These are phyloP conservation scores for Solioccasus polychromus DNA, from an alignment of 768 basidiomycete species.

Conservation along the genomic window DNA sequence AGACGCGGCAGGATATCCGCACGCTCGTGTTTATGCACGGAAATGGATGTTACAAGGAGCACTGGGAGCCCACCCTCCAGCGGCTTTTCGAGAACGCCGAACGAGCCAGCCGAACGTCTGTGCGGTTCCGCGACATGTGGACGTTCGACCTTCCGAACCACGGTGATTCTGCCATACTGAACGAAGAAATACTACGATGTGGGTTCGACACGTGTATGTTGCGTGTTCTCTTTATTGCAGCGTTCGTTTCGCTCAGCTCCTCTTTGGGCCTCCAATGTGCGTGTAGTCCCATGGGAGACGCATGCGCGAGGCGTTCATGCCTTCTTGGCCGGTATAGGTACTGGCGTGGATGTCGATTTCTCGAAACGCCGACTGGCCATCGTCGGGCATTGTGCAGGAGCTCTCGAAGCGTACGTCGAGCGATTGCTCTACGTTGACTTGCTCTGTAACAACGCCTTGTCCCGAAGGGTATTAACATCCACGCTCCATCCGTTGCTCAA, in stretches of 20 bases:
- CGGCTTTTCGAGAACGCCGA: conserved; percentile 1
- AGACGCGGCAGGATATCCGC: neutral
- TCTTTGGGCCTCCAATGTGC: neutral
- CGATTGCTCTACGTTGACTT: no score
- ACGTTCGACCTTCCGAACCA: conserved; percentile 8
- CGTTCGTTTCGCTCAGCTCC: neutral
- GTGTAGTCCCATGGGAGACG: conserved; percentile 5
- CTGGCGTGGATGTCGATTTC: conserved; percentile 6
- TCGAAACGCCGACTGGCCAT: conserved; percentile 1
- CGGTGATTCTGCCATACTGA: conserved; percentile 8
- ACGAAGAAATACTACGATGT: conserved; percentile 1
- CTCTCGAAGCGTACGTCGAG: neutral
- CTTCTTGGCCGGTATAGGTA: conserved; percentile 1
- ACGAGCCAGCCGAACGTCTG: no score
- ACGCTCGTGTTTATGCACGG: conserved; percentile 8
- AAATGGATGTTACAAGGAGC: conserved; percentile 5
- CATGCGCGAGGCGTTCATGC: conserved; percentile 3
- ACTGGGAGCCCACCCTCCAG: conserved; percentile 5
- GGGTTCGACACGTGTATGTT: conserved; percentile 1
- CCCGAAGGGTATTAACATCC: neutral
- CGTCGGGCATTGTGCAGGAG: conserved; percentile 1
- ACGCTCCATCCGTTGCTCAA: conserved; percentile 2
- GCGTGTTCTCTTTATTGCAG: no score
- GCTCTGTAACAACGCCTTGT: neutral
- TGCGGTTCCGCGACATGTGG: conserved; percentile 9